Evolutionary conservation across 352 stramenopile species (phyloP).

Genomic region (Pythium aquatile): DNA sequence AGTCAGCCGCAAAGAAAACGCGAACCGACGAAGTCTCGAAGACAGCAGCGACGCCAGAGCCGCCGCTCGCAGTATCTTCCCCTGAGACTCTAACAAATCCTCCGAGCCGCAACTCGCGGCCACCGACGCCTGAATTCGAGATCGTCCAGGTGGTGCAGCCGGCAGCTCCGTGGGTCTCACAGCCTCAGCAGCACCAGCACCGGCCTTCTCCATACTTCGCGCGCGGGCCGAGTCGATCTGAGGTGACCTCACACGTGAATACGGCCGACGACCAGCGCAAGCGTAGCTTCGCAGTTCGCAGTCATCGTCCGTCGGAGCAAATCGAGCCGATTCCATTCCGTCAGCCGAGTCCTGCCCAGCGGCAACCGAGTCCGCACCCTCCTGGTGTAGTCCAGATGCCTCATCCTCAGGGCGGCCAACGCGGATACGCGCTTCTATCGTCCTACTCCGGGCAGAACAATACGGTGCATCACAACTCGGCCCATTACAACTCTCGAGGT

Average conservation of each 20-base stretch:
- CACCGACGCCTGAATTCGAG: conserved; percentile 7
- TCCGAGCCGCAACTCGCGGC: background rate
- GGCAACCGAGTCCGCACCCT: background rate
- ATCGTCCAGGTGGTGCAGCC: background rate
- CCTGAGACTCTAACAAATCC: background rate
- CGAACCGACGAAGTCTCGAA: background rate
- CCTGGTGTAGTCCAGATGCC: background rate
- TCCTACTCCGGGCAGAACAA: background rate
- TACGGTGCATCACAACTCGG: background rate
- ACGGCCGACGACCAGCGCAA: background rate
- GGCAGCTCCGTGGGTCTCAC: background rate
- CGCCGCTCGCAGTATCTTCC: background rate
- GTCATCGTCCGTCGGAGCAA: background rate
- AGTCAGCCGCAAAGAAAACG: background rate
- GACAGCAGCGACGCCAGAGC: background rate
- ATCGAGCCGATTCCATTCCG: background rate
- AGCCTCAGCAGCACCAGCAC: background rate
- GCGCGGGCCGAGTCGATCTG: background rate
- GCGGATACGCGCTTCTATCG: background rate
- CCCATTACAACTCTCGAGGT: background rate
- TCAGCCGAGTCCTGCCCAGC: background rate
- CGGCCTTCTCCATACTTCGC: background rate
- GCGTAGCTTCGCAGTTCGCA: background rate
- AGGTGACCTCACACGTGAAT: too few relatives aligned
- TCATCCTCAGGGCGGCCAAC: background rate